Evolutionary conservation across 257 asterid species (phyloP).

Genomic region (Euphrasia confusa): DNA sequence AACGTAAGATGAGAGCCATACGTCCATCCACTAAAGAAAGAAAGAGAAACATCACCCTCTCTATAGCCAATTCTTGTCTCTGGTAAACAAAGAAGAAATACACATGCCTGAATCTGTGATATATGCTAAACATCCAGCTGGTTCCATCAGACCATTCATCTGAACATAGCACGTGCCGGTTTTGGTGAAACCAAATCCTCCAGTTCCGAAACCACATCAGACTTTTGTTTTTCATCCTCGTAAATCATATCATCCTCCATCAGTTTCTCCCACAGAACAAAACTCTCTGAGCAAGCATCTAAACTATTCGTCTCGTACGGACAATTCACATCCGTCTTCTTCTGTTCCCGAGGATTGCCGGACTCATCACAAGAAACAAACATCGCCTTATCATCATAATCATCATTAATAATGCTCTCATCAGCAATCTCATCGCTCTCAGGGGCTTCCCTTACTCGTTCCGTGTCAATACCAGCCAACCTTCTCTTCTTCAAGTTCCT

Average conservation of each 20-base stretch:
- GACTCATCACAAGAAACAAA: constrained; percentile 40
- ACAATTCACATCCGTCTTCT: too few relatives aligned
- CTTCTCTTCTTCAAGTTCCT: constrained; percentile 30
- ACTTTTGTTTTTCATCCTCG: constrained; percentile 36
- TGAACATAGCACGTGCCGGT: constrained; percentile 29
- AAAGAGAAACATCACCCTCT: not conserved
- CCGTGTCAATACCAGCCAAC: constrained; percentile 9
- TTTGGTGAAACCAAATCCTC: constrained; percentile 32
- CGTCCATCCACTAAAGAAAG: not conserved
- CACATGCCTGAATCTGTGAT: constrained; percentile 3
- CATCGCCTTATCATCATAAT: constrained; percentile 14
- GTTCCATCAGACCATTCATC: constrained; percentile 20
- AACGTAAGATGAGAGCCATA: not conserved
- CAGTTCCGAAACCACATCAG: constrained; percentile 38
- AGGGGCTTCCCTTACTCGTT: not conserved
- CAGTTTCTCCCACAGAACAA: constrained; percentile 82
- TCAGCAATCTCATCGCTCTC: constrained; percentile 16
- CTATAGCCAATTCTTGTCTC: not conserved
- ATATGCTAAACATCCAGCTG: constrained; percentile 24
- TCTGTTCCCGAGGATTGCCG: constrained; percentile 28
- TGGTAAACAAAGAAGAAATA: not conserved
- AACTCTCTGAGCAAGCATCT: constrained; percentile 47
- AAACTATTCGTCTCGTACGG: constrained; percentile 21
- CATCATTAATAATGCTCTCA: not conserved
- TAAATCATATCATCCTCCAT: constrained; percentile 89